Percentiles rank a stretch among this genome's conserved stretches.
Conservation (phyloP, 2,329 filamentous ascomycete genomes). For the Fusarium sp. region DNA sequence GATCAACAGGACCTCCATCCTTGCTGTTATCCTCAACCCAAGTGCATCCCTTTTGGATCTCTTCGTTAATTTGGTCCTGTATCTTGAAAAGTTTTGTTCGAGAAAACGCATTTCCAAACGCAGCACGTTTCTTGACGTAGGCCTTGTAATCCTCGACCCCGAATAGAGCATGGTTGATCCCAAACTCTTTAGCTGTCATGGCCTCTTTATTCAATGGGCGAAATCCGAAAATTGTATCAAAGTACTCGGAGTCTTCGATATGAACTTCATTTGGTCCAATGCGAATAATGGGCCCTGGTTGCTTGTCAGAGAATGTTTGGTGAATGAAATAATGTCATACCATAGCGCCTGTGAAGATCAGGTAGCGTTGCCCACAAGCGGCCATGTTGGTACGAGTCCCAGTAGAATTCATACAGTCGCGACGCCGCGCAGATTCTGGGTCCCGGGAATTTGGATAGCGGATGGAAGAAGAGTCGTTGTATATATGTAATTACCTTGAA, state of each 20-base stretch:
- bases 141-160: not conserved
- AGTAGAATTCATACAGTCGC: not conserved
- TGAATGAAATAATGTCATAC: not conserved
- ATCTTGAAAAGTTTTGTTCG: not conserved
- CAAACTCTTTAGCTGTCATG: conserved; percentile 6
- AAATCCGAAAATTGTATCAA: conserved; percentile 1
- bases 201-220: conserved; percentile 6
- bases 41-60: not conserved
- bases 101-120: not conserved
- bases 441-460: not conserved
- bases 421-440: not conserved
- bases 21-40: not conserved
- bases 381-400: not conserved
- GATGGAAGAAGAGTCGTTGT: not conserved
- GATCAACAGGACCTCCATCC: not conserved
- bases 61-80: not conserved
- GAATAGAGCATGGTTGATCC: not conserved
- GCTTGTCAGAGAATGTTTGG: not conserved
- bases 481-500: not conserved
- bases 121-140: not conserved
- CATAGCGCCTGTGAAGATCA: not conserved
- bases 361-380: not conserved
- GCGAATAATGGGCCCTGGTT: not conserved
- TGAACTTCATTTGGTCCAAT: conserved; percentile 3
- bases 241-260: conserved; percentile 3